Evolutionary conservation across 176 grass and related monocot species (phyloP).

Genomic region (Areca catechu): DNA sequence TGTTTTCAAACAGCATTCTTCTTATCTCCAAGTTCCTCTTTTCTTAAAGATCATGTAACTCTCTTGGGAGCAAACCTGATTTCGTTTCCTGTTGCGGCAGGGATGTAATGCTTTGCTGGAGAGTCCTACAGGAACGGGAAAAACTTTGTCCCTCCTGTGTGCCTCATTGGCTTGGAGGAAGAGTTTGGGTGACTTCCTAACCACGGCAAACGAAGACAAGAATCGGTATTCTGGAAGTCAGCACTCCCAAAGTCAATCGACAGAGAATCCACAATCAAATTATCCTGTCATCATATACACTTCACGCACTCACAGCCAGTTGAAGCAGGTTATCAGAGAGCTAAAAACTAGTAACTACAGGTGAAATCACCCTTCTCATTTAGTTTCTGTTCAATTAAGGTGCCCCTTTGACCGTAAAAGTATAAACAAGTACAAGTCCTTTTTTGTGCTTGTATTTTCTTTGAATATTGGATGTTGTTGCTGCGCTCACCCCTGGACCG

Average conservation of each 20-base stretch:
- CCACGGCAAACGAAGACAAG: conserved; percentile 25
- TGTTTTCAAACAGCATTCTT: too few relatives aligned
- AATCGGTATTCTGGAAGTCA: conserved; percentile 38
- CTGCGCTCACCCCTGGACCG: too few relatives aligned
- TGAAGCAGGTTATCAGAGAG: conserved; percentile 90
- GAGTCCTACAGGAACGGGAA: conserved; percentile 91
- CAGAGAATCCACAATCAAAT: conserved; percentile 21
- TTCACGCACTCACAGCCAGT: conserved; percentile 91
- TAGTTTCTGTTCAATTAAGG: neutral
- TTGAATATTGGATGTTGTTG: too few relatives aligned
- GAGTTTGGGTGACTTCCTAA: conserved; percentile 61
- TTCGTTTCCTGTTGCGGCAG: neutral
- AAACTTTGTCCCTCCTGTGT: conserved; percentile 84
- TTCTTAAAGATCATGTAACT: too few relatives aligned
- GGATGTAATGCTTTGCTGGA: conserved; percentile 84
- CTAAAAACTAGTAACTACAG: conserved; percentile 86
- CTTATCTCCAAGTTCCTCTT: too few relatives aligned
- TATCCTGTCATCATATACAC: conserved; percentile 91
- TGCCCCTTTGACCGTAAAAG: neutral
- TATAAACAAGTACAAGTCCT: too few relatives aligned
- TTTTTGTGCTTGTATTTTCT: too few relatives aligned
- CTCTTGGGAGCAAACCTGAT: too few relatives aligned
- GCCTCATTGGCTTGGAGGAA: conserved; percentile 80
- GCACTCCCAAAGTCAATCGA: conserved; percentile 36
- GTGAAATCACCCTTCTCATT: conserved; percentile 10